Evolutionary conservation across 345 rosid species (phyloP), one percentile per base, ranked within the genome.

Genomic region (Populus deltoides): DNA sequence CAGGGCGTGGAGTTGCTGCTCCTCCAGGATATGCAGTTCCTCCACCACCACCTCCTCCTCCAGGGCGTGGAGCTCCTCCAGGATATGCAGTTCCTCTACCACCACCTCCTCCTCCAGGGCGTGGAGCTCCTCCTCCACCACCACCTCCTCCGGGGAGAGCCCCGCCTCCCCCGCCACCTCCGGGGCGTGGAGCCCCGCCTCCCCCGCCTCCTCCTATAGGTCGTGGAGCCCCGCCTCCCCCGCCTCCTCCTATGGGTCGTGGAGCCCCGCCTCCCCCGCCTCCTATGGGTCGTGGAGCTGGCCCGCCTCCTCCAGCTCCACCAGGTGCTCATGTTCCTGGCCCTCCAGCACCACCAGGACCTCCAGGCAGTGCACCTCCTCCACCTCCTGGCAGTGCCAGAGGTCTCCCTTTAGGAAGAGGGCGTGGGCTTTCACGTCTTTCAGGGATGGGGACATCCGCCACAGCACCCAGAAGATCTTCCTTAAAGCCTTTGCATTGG

Each of bases 401-500:
- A 80, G 85, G 85, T 70, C 59, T 78, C 33, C 65, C 80, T 79
- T 80, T 86, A 2, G 96, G 92, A 79, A 90, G 95, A 84, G 97
- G 97, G 66, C 90, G 91, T 80, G 99, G 98, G 43, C 84, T 88
- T 83, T 38, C 86, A 61, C 91, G 91, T 66, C 82, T 88, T 79
- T 49, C 76, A 13, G 77, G 78, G 53, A 61, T 59, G 68, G 88
- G 81, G 66, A 68, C 86, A 22, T 51, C 78, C 66, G 83, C 83
- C 57, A n/a, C 82, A 77, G 90, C 92, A 79, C 86, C 86, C 12
- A 86, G 86, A 79, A 90, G 91, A 85, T 92, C 98, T 82, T 89
- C 97, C 41, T 85, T 97, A 81, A 97, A 97, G 88, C 99, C 99
- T 77, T 75, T 97, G 74, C 99, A 94, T 70, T 97, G 98, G 99